Evolutionary conservation across 2,329 filamentous ascomycete genomes (phyloP).

Genomic region (Teratosphaeria viscida): DNA sequence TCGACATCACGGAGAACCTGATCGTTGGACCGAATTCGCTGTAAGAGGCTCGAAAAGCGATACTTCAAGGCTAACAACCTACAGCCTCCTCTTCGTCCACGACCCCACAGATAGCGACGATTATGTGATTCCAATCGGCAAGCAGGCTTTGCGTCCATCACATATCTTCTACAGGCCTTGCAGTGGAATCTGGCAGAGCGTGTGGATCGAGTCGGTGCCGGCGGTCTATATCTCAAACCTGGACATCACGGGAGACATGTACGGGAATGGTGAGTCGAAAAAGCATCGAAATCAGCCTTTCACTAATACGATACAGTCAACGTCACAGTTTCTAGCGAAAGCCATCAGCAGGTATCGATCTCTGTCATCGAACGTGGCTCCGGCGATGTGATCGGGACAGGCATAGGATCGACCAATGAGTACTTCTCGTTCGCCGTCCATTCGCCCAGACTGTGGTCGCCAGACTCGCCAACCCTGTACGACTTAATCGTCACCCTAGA

Average conservation of each 20-base stretch:
- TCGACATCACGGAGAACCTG: conserved; percentile 52
- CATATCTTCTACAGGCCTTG: conserved; percentile 64
- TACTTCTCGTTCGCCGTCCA: conserved; percentile 47
- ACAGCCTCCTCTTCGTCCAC: conserved; percentile 43
- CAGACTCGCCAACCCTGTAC: conserved; percentile 52
- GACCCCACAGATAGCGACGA: conserved; percentile 53
- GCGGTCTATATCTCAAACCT: conserved; percentile 37
- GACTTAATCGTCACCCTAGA: conserved; percentile 48
- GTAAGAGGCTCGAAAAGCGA: no score
- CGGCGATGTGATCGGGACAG: conserved; percentile 29
- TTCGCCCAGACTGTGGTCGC: conserved; percentile 54
- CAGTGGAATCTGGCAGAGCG: conserved; percentile 64
- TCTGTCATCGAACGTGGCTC: background rate
- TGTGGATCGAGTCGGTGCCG: conserved; percentile 57
- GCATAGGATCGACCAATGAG: conserved; percentile 37
- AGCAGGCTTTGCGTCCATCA: conserved; percentile 44
- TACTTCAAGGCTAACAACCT: no score
- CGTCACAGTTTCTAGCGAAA: no score
- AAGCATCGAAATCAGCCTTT: no score
- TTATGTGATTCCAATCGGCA: conserved; percentile 51
- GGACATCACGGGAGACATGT: no score
- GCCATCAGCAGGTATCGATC: conserved; percentile 18
- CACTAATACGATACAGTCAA: no score
- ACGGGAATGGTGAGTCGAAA: no score
- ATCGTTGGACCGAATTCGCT: conserved; percentile 29